Evolutionary conservation across 2,329 filamentous ascomycete species (phyloP).

Genomic region (Calonectria montana): DNA sequence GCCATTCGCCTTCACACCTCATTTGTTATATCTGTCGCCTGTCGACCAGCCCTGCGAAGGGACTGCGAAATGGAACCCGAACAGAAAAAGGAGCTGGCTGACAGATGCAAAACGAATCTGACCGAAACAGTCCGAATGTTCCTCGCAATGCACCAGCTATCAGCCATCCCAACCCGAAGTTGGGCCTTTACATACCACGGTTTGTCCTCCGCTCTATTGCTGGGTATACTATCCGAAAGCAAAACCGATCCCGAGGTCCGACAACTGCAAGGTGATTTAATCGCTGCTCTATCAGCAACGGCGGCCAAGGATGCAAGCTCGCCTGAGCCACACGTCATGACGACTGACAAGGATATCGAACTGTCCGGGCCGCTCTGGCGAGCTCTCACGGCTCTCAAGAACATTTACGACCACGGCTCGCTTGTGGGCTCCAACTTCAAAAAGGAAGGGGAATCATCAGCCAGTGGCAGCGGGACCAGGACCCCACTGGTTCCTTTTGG

Average conservation of each 20-base stretch:
- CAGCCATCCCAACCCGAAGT: conserved; percentile 73
- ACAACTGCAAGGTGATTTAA: conserved; percentile 72
- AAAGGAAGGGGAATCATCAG: conserved; percentile 60
- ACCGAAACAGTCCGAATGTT: conserved; percentile 77
- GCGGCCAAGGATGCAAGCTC: conserved; percentile 71
- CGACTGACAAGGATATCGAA: conserved; percentile 70
- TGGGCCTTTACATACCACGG: conserved; percentile 78
- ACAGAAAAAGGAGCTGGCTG: conserved; percentile 66
- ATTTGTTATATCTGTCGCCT: conserved; percentile 74
- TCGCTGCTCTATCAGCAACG: conserved; percentile 71
- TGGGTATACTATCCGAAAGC: conserved; percentile 72
- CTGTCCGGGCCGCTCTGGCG: conserved; percentile 71
- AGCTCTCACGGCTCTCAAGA: conserved; percentile 70
- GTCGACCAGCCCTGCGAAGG: conserved; percentile 69
- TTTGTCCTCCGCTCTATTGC: conserved; percentile 72
- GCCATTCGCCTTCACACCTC: conserved; percentile 74
- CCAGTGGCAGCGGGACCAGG: conserved; percentile 57
- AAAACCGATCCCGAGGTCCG: conserved; percentile 72
- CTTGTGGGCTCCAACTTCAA: conserved; percentile 63
- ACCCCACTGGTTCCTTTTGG: conserved; percentile 52
- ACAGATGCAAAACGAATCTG: conserved; percentile 71
- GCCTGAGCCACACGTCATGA: conserved; percentile 63
- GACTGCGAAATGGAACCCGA: conserved; percentile 61
- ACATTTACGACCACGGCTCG: conserved; percentile 74
- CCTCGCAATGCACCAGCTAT: conserved; percentile 75